A percentile compares a stretch with the other conserved stretches of the same genome.
Conservation (phyloP, 2,329 filamentous ascomycete genomes). For the Lachnellula hyalina region DNA sequence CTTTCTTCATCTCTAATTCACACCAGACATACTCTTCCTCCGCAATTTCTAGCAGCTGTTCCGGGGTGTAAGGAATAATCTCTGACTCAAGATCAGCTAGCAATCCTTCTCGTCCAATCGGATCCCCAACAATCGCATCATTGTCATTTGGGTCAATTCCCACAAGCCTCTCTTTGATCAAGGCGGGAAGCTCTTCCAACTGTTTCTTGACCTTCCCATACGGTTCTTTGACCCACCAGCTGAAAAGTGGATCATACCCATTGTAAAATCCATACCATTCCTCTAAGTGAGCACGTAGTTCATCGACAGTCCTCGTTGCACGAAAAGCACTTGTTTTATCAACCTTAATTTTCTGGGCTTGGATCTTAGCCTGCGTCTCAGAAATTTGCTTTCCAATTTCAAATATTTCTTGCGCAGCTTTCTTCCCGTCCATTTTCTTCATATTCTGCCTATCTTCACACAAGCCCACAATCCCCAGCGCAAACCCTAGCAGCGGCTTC, state of each 20-base stretch:
- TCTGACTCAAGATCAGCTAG: constrained; percentile 49
- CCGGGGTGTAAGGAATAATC: constrained; percentile 53
- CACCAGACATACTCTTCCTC: constrained; percentile 51
- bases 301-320: constrained; percentile 38
- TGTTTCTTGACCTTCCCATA: constrained; percentile 36
- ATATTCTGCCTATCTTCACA: constrained; percentile 44
- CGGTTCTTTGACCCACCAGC: constrained; percentile 50
- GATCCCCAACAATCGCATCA: constrained; percentile 51
- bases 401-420: constrained; percentile 39
- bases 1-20: constrained; percentile 47
- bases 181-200: constrained; percentile 33
- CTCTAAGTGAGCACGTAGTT: constrained; percentile 37
- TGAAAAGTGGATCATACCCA: constrained; percentile 51
- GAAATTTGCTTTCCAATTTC: constrained; percentile 32
- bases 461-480: constrained; percentile 36
- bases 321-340: constrained; percentile 42
- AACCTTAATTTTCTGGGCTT: constrained; percentile 30
- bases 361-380: constrained; percentile 33
- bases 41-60: constrained; percentile 49
- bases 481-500: constrained; percentile 41
- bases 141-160: constrained; percentile 40
- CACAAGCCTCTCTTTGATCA: constrained; percentile 39
- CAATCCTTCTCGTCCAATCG: constrained; percentile 47
- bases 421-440: constrained; percentile 38
- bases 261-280: constrained; percentile 48